Evolutionary conservation across 805 yeast species (phyloP).

Genomic region (Starmera pachycereana): DNA sequence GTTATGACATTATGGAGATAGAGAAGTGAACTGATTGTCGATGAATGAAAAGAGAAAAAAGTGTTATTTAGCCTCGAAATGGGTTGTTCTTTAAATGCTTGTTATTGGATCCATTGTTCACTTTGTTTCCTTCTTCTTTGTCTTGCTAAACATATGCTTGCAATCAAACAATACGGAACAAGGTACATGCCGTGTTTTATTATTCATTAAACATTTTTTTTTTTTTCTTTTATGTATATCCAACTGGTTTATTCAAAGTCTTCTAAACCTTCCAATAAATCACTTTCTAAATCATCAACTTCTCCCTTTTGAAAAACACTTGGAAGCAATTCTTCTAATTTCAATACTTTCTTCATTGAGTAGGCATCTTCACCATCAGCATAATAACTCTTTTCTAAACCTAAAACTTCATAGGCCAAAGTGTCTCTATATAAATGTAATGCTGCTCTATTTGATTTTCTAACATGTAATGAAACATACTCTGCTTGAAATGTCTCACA

Average conservation of each 20-base stretch:
- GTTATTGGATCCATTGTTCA: too few relatives aligned
- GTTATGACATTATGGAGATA: too few relatives aligned
- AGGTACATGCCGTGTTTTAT: too few relatives aligned
- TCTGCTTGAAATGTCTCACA: constrained; percentile 74
- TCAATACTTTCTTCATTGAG: constrained; percentile 72
- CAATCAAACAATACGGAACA: too few relatives aligned
- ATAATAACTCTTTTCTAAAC: constrained; percentile 81
- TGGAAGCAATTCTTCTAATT: constrained; percentile 52
- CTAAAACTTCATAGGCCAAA: constrained; percentile 68
- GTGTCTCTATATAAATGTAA: constrained; percentile 84
- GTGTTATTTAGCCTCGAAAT: too few relatives aligned
- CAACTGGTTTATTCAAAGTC: not conserved
- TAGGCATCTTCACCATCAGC: constrained; percentile 98
- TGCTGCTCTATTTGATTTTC: constrained; percentile 91
- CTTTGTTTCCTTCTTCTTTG: too few relatives aligned
- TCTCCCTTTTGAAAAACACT: constrained; percentile 38
- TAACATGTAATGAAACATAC: constrained; percentile 84
- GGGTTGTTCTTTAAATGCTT: too few relatives aligned
- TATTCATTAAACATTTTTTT: too few relatives aligned
- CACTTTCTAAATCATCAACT: constrained; percentile 47
- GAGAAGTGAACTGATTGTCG: too few relatives aligned
- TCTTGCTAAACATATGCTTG: too few relatives aligned
- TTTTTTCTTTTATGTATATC: too few relatives aligned
- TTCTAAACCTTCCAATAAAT: constrained; percentile 29
- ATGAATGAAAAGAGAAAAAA: too few relatives aligned